Evolutionary conservation across 2,329 filamentous ascomycete genomes (phyloP), one percentile per base, ranked within the genome.

Genomic region (Sporothrix brasiliensis): DNA sequence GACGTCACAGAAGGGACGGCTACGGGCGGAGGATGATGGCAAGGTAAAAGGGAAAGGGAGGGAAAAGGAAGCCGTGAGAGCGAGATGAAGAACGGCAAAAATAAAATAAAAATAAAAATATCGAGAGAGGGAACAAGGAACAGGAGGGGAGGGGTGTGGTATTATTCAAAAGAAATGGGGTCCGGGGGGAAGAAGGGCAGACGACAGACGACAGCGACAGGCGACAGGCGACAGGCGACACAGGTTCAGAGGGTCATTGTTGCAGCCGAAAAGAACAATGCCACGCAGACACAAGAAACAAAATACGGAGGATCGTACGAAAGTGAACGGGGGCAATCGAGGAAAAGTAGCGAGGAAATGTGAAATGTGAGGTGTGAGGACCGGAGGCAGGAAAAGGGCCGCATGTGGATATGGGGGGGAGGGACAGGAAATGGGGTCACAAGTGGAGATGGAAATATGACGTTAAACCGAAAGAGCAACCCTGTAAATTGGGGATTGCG

Each of bases 401-500:
- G 47, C 61, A 39, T 66, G 39, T 66, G 63, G 63, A 16, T 44
- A 44, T 44, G 41, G 41, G 41, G 41, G 41, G 41, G 27, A 27
- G 47, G 63, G 44, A 66, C 47, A 66, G 47, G 47, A 53, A 21
- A 69, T 69, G 67, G 67, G 54, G 67, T 61, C 54, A 61, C 67
- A 61, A 52, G 67, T 69, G 67, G 67, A 69, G 67, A 69, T 54
- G 4, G 27, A 39, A 41, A 41, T 19, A 69, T 60, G 67, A 41
- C 61, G 39, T 61, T 69, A 69, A 69, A 61, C 54, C 67, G 67
- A 69, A 68, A 60, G 54, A 69, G 54, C 39, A 24, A 61, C 53
- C 53, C 67, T 50, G 54, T 61, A 69, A 61, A 69, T 61, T 69
- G 67, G 67, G 67, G 67, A 61, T 39, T 52, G 67, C 44, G 67